phyloP scores from a whole-genome alignment of 768 basidiomycete species.

The Leccinum longicurvipes region DNA sequence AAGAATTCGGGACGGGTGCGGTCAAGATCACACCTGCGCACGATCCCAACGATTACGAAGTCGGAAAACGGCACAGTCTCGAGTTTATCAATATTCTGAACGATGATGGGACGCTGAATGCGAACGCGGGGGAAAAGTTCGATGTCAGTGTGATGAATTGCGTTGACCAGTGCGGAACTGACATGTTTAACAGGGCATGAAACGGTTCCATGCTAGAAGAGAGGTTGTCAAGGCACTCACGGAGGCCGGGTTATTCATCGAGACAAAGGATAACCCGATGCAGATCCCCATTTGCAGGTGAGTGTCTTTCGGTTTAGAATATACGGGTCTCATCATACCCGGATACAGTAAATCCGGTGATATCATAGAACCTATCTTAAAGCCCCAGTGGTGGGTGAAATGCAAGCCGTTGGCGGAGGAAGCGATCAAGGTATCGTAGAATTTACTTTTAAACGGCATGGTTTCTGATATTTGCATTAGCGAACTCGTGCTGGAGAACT shows the following conservation, averaged over 20 bases:
- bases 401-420: conserved; percentile 90
- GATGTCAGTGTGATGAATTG: conserved; percentile 40
- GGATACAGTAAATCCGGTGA: conserved; percentile 85
- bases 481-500: conserved; percentile 88
- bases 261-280: conserved; percentile 97
- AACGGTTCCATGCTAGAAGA: conserved; percentile 89
- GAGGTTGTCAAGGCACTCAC: conserved; percentile 81
- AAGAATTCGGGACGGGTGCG: conserved; percentile 95
- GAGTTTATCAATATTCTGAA: conserved; percentile 94
- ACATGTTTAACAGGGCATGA: conserved; percentile 71
- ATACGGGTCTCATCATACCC: conserved; percentile 2
- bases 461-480: conserved; percentile 36
- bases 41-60: conserved; percentile 96
- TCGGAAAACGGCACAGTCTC: conserved; percentile 81
- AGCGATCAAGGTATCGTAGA: conserved; percentile 64
- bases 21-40: conserved; percentile 99
- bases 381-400: conserved; percentile 99
- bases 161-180: background rate
- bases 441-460: background rate
- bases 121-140: conserved; percentile 78
- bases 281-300: conserved; percentile 90
- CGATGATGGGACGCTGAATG: conserved; percentile 95
- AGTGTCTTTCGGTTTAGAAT: conserved; percentile 3
- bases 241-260: conserved; percentile 80
- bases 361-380: conserved; percentile 89